Evolutionary conservation across 257 asterid genomes (phyloP).

Genomic region (Ligustrum vulgare): DNA sequence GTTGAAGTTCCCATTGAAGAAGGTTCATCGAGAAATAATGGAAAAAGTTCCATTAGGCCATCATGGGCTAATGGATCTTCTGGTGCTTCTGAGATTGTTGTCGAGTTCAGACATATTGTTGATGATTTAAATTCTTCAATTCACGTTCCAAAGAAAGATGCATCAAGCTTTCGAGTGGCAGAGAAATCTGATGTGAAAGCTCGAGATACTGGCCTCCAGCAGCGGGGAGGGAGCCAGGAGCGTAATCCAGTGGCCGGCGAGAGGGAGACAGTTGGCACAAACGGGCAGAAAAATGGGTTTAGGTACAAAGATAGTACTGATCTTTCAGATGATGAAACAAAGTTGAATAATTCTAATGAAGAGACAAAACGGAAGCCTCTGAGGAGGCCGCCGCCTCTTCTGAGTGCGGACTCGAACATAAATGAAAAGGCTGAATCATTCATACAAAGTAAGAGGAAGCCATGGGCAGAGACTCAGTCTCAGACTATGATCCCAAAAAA

Average conservation of each 20-base stretch:
- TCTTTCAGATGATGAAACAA: constrained; percentile 2
- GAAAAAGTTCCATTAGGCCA: not conserved
- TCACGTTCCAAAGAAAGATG: constrained; percentile 25
- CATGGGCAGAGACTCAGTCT: constrained; percentile 33
- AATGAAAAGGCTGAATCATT: constrained; percentile 54
- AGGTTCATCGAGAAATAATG: constrained; percentile 21
- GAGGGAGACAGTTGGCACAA: not conserved
- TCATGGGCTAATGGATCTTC: constrained; percentile 10
- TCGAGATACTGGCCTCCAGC: not conserved
- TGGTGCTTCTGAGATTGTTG: constrained; percentile 23
- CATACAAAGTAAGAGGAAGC: constrained; percentile 54
- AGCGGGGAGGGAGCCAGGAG: not conserved
- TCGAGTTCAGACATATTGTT: constrained; percentile 46
- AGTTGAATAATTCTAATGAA: constrained; percentile 8
- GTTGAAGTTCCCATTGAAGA: constrained; percentile 23
- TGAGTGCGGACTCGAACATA: constrained; percentile 41
- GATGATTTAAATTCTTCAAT: not conserved
- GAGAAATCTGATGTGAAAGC: constrained; percentile 1
- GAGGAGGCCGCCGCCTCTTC: constrained; percentile 31
- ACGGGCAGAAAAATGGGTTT: not conserved
- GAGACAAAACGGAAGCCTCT: constrained; percentile 21
- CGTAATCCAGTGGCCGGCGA: not conserved
- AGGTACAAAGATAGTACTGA: not conserved
- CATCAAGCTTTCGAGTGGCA: not conserved
- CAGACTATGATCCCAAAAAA: constrained; percentile 28